Conservation (phyloP, 2,329 filamentous ascomycete genomes). For the Ustulina deusta region DNA sequence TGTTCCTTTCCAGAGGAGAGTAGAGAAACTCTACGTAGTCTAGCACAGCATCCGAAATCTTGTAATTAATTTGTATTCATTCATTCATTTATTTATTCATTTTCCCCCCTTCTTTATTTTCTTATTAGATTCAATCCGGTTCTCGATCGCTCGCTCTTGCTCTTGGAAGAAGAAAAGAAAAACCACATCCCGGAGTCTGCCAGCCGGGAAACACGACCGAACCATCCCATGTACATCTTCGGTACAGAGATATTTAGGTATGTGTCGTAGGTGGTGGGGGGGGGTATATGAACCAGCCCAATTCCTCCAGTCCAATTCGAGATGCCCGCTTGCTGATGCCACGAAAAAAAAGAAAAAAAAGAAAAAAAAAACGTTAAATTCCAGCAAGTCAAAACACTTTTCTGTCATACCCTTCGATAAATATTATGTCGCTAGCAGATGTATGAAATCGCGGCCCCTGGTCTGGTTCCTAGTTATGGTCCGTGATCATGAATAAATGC, state of each 20-base stretch:
- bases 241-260: background rate
- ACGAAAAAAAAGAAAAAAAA: background rate
- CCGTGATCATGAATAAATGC: constrained; percentile 7
- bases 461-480: background rate
- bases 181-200: constrained; percentile 45
- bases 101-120: constrained; percentile 20
- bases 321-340: constrained; percentile 30
- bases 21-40: background rate
- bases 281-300: constrained; percentile 31
- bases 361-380: constrained; percentile 8
- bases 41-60: background rate
- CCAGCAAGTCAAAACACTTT: constrained; percentile 6
- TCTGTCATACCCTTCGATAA: constrained; percentile 2
- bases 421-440: background rate
- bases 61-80: background rate
- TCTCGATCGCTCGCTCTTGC: constrained; percentile 19
- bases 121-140: background rate
- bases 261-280: constrained; percentile 21
- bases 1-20: background rate
- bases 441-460: background rate
- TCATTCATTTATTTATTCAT: background rate
- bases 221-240: constrained; percentile 11
- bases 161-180: constrained; percentile 12
- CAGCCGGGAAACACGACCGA: constrained; percentile 43
- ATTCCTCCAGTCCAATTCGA: constrained; percentile 17